A percentile compares a stretch with the other conserved stretches of the same genome.
Conservation (phyloP, 352 stramenopile genomes). For the Hyaloperonospora arabidopsidis region DNA sequence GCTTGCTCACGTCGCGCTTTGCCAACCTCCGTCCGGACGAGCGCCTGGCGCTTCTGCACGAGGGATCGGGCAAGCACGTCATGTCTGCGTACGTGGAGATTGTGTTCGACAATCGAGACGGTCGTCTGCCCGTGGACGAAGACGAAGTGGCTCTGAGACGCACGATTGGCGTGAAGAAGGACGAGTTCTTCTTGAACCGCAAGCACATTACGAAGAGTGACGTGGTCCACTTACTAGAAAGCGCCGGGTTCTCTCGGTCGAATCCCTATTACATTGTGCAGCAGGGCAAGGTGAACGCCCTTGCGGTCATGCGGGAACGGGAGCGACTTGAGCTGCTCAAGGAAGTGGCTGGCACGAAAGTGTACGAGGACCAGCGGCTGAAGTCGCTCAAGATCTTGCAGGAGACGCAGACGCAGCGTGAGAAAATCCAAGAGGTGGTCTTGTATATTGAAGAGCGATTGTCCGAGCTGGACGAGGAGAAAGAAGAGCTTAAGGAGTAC, state of each 20-base stretch:
- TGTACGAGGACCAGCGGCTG: conserved; percentile 97
- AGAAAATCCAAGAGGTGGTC: conserved; percentile 96
- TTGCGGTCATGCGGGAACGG: conserved; percentile 97
- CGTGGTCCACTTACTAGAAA: conserved; percentile 97
- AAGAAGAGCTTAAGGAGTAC: conserved; percentile 94
- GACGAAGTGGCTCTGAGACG: conserved; percentile 93
- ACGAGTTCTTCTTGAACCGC: conserved; percentile 99
- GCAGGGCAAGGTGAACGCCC: conserved; percentile 97
- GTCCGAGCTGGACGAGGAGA: conserved; percentile 96
- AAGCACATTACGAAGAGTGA: conserved; percentile 97
- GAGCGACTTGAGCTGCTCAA: conserved; percentile 97
- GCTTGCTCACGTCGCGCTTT: conserved; percentile 90
- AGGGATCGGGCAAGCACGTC: conserved; percentile 90
- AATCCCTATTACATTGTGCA: conserved; percentile 99
- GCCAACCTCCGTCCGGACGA: conserved; percentile 89
- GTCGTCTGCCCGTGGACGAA: conserved; percentile 88
- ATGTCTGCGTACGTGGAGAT: conserved; percentile 98
- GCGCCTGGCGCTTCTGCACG: conserved; percentile 91
- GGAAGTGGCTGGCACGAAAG: conserved; percentile 96
- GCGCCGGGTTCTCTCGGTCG: conserved; percentile 95
- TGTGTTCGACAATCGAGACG: conserved; percentile 99
- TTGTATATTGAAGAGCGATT: conserved; percentile 92
- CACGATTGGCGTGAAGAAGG: conserved; percentile 99
- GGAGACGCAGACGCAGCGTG: conserved; percentile 91
- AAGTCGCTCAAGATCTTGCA: conserved; percentile 96